Percentiles rank a stretch among this genome's conserved stretches.
Conservation (phyloP, 2,329 filamentous ascomycete genomes). For the Beauveria sp. region DNA sequence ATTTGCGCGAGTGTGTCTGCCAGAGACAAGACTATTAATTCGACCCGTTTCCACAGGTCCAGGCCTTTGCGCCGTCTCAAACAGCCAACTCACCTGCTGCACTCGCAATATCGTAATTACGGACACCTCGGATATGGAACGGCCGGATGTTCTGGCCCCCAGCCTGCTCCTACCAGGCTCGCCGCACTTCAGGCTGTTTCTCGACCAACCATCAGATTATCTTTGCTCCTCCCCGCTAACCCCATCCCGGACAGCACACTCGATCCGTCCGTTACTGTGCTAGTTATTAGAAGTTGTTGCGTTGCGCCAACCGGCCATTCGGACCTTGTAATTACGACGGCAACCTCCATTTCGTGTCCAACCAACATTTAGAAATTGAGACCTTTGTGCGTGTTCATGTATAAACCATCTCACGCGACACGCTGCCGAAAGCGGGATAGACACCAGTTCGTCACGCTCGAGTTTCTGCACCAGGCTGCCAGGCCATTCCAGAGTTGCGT, state of each 20-base stretch:
- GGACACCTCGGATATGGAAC: constrained; percentile 4
- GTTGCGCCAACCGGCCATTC: too few relatives aligned
- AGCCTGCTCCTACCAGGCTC: not conserved
- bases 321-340: not conserved
- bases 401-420: not conserved
- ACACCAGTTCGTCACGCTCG: not conserved
- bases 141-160: not conserved
- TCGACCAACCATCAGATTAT: too few relatives aligned
- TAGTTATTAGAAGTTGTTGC: not conserved
- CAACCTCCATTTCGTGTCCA: not conserved
- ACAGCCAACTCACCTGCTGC: not conserved
- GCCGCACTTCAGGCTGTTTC: not conserved
- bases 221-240: not conserved
- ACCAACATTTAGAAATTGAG: not conserved
- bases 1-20: not conserved
- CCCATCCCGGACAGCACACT: not conserved
- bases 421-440: constrained; percentile 2
- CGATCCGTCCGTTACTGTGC: not conserved
- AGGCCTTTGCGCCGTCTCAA: constrained; percentile 1
- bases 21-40: not conserved
- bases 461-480: not conserved
- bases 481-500: not conserved
- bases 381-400: too few relatives aligned
- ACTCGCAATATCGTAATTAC: constrained; percentile 3
- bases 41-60: not conserved